phyloP scores from a whole-genome alignment of 768 basidiomycete species.

The Scleroderma citrinum region DNA sequence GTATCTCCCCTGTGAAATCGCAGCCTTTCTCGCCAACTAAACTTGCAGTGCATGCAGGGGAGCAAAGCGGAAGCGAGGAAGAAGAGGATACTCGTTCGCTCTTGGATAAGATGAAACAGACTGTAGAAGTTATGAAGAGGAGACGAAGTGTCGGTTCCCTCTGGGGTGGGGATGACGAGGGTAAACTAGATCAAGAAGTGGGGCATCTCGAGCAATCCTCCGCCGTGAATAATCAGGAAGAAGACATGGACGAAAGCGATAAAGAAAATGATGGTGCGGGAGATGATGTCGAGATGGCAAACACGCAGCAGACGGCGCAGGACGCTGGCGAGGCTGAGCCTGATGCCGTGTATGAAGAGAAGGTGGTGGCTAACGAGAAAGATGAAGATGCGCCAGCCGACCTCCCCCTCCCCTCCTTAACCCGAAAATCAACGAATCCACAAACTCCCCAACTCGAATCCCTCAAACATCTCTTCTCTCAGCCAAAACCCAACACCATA shows the following conservation, averaged over 20 bases:
- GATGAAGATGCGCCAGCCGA: constrained; percentile 8
- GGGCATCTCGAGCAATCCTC: constrained; percentile 35
- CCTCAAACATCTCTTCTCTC: constrained; percentile 28
- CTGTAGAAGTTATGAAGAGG: constrained; percentile 33
- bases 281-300: background rate
- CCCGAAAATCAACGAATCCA: constrained; percentile 1
- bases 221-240: constrained; percentile 7
- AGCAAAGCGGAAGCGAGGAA: constrained; percentile 21
- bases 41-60: constrained; percentile 9
- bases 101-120: constrained; percentile 33
- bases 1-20: constrained; percentile 5
- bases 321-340: background rate
- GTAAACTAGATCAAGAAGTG: constrained; percentile 46
- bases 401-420: constrained; percentile 4
- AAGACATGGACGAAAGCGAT: constrained; percentile 5
- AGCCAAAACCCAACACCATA: constrained; percentile 8
- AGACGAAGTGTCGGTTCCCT: constrained; percentile 16
- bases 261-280: constrained; percentile 8
- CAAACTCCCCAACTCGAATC: constrained; percentile 26
- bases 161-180: constrained; percentile 29
- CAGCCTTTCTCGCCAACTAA: constrained; percentile 4
- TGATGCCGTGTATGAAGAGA: no score
- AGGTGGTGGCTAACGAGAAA: constrained; percentile 10
- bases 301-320: background rate
- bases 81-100: constrained; percentile 30